Base-by-base conservation (phyloP, 306 rosid genomes). In the Delonix regia region DNA sequence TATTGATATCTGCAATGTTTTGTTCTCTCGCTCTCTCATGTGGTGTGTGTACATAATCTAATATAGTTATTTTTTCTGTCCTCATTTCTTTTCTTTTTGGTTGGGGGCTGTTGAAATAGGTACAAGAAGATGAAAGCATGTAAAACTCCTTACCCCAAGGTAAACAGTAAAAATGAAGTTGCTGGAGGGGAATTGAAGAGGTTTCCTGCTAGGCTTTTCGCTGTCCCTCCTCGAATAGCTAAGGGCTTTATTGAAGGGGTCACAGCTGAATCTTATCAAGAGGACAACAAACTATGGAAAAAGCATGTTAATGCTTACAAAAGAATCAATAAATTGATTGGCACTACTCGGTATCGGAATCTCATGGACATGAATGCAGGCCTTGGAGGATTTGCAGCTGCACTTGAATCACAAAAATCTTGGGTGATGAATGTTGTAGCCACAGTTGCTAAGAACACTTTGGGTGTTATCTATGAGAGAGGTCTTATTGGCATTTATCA, bases 351-450 rank as follows among this genome's bases (percentile, higher is more conserved):
- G 84, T 91, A 86, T 72, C 90, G 97, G 68, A 96, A 93, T 80
- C 72, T 91, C 74, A 96, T 96, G 98, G 99, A 96, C 85, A 93
- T 96, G 99, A 96, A 96, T 83, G 98, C 99, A 59, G 95, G 87
- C 77, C 96, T 96, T 12, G 99, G 99, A 64, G 99, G 99, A 85
- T 96, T 96, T 81, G 96, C 93, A 25, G 98, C 98, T 28, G 90
- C 98, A 33, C 84, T 93, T 56, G 96, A 96, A 65, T 93, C 98
- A 11, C 83, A 66, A 60, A 89, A 90, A 69, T 90, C 98, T 65
- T 93, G 99, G 99, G 97, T 91, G 84, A 93, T 96, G 98, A 96
- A 91, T 86, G 98, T 90, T 28, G 97, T 93, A 62, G 98, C 99
- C 59, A 79, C 96, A 22, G 81, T 86, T 78, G 91, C 97, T 45